Evolutionary conservation across 441 rosid species (phyloP).

Genomic region (Aleurites moluccanus): DNA sequence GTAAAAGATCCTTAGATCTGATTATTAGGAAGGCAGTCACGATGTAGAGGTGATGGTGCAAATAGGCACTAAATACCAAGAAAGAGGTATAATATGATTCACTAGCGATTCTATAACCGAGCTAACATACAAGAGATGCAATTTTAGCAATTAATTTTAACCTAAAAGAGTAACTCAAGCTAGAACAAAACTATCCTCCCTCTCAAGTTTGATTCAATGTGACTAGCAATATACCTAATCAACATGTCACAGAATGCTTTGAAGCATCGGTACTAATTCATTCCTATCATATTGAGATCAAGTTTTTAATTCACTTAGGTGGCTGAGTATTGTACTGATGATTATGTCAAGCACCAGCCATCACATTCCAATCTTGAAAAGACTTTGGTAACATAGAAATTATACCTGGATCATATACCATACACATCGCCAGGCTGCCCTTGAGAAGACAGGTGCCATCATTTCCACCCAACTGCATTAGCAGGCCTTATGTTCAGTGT

Average conservation of each 20-base stretch:
- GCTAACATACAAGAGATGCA: background rate
- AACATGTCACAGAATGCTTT: background rate
- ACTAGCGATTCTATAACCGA: background rate
- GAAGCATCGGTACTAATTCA: background rate
- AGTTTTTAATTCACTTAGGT: background rate
- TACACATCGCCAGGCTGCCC: constrained; percentile 81
- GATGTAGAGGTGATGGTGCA: background rate
- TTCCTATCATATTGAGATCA: background rate
- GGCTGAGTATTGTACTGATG: background rate
- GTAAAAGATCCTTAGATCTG: constrained; percentile 20
- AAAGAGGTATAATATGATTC: background rate
- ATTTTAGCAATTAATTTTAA: background rate
- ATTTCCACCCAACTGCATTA: constrained; percentile 90
- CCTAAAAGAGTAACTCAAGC: background rate
- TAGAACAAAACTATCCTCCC: background rate
- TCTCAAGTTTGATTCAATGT: background rate
- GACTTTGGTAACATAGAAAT: background rate
- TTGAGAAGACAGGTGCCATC: constrained; percentile 98
- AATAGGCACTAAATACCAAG: background rate
- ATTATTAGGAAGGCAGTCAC: background rate
- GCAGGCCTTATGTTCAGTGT: background rate
- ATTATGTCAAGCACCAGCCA: background rate
- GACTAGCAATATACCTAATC: background rate
- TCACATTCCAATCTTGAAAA: background rate
- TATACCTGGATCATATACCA: constrained; percentile 95